phyloP scores from a whole-genome alignment of 2,329 filamentous ascomycete species.

The Dothideomycetes sp. region DNA sequence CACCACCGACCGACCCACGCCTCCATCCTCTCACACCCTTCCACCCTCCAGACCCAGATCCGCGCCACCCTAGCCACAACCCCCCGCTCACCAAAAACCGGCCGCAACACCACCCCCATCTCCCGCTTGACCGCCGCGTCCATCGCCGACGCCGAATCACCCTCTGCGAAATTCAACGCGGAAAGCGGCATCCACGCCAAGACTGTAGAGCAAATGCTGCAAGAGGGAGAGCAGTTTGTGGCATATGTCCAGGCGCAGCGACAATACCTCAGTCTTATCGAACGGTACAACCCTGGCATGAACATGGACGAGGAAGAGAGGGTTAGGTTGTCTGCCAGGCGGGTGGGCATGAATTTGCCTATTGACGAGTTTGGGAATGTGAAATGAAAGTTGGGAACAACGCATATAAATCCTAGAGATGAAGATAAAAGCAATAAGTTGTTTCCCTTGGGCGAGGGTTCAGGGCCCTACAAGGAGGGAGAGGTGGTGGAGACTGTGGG shows the following conservation, averaged over 20 bases:
- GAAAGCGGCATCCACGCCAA: slow-evolving; percentile 9
- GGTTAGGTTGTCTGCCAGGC: slow-evolving; percentile 69
- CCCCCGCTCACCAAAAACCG: slow-evolving; percentile 17
- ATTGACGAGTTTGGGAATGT: slow-evolving; percentile 10
- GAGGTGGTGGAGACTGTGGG: too few species aligned
- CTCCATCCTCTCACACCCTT: slow-evolving; percentile 42
- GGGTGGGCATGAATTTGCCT: slow-evolving; percentile 86
- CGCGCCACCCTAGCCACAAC: slow-evolving; percentile 48
- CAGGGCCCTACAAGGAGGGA: too few species aligned
- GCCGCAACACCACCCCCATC: neutral
- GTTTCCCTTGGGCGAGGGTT: too few species aligned
- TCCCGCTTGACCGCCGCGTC: slow-evolving; percentile 2
- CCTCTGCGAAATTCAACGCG: neutral
- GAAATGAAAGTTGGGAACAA: too few species aligned
- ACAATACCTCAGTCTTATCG: slow-evolving; percentile 67
- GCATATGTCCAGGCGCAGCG: slow-evolving; percentile 79
- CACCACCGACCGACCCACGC: slow-evolving; percentile 41
- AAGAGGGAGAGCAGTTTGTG: slow-evolving; percentile 66
- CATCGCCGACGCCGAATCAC: neutral
- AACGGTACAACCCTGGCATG: slow-evolving; percentile 91
- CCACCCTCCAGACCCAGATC: slow-evolving; percentile 59
- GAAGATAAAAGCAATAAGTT: too few species aligned
- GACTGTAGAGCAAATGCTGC: slow-evolving; percentile 19
- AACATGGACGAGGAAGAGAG: slow-evolving; percentile 76
- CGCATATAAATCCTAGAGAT: too few species aligned